Conservation (phyloP, 495 filamentous ascomycete genomes). For the Xylaria sp. region DNA sequence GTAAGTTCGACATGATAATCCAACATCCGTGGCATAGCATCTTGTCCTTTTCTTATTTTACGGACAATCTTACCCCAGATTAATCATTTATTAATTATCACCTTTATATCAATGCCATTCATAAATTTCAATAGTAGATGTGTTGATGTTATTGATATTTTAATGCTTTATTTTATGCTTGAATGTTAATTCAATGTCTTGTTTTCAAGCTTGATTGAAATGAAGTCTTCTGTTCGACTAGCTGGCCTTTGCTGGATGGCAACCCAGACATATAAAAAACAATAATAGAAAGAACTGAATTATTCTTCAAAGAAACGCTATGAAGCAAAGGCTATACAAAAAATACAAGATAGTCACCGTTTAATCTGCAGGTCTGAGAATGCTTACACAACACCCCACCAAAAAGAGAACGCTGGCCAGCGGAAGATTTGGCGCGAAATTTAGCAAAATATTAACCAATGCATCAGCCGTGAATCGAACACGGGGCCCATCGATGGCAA, state of each 20-base stretch:
- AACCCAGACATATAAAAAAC: neutral
- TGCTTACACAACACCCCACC: neutral
- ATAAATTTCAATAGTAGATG: too few species aligned
- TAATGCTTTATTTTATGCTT: too few species aligned
- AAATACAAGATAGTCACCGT: neutral
- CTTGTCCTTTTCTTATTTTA: neutral
- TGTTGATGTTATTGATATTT: too few species aligned
- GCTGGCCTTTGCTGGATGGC: too few species aligned
- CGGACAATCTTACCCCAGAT: too few species aligned
- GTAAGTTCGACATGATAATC: neutral
- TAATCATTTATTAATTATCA: too few species aligned
- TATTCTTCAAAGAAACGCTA: neutral
- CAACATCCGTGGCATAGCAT: neutral
- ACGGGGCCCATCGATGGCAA: slow-evolving; percentile 61
- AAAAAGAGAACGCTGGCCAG: neutral
- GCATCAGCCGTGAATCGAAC: slow-evolving; percentile 59
- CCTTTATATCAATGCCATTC: too few species aligned
- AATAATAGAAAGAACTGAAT: neutral
- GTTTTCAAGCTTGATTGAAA: too few species aligned
- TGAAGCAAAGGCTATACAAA: too few species aligned
- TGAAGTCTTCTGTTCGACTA: too few species aligned
- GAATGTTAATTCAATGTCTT: too few species aligned
- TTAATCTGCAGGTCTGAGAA: neutral
- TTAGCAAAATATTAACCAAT: slow-evolving; percentile 18
- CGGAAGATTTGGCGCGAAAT: neutral